These are phyloP conservation scores for Arabidopsis suecica DNA, from an alignment of 345 rosid genomes.

Conservation along the genomic window DNA sequence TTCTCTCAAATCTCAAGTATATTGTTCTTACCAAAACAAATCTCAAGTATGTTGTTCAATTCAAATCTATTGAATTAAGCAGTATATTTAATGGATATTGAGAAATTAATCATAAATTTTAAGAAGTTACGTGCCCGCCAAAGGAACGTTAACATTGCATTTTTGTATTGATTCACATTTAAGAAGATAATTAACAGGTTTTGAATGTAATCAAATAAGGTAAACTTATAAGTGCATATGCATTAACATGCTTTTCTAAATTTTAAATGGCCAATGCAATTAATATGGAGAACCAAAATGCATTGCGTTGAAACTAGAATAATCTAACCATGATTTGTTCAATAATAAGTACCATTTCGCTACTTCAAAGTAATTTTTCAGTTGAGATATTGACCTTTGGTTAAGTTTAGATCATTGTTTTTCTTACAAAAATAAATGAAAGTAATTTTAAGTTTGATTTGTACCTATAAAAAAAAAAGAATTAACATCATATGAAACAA, in stretches of 20 bases:
- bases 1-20: neutral
- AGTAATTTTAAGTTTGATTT: neutral
- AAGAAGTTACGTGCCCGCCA: constrained; percentile 30
- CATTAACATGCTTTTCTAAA: constrained; percentile 25
- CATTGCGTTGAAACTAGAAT: too few relatives aligned
- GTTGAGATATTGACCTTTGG: too few relatives aligned
- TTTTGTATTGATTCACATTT: constrained; percentile 18
- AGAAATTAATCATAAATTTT: constrained; percentile 10
- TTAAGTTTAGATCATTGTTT: neutral
- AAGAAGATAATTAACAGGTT: neutral
- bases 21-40: too few relatives aligned
- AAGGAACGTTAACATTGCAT: constrained; percentile 28
- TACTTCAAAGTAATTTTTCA: too few relatives aligned
- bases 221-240: constrained; percentile 13
- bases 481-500: neutral
- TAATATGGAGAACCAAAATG: too few relatives aligned
- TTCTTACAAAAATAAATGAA: neutral
- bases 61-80: neutral
- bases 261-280: constrained; percentile 30
- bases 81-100: neutral
- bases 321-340: too few relatives aligned
- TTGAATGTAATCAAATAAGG: neutral
- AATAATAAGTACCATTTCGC: too few relatives aligned
- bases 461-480: too few relatives aligned
- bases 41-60: too few relatives aligned